These are phyloP conservation scores for Raddia guianensis DNA, from an alignment of 176 grass and related monocot species.

Conservation along the genomic window DNA sequence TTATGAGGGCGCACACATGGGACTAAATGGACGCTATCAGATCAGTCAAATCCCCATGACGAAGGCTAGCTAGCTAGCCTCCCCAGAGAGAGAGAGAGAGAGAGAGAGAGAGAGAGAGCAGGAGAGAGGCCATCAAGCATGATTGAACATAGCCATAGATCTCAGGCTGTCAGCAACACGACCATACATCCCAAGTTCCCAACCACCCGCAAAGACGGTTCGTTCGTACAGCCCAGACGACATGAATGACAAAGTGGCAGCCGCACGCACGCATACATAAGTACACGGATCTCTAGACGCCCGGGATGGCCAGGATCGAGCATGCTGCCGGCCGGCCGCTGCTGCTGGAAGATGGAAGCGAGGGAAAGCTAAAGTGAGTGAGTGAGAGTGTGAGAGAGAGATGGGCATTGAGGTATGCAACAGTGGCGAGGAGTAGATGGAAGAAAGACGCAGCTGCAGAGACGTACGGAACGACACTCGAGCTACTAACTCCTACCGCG, in stretches of 20 bases:
- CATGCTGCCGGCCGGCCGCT: neutral
- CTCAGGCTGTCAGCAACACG: neutral
- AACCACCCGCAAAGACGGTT: neutral
- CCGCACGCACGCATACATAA: constrained; percentile 3
- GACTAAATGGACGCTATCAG: constrained; percentile 37
- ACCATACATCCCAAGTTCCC: constrained; percentile 16
- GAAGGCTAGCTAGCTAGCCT: neutral
- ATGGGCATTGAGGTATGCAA: neutral
- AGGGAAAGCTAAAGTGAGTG: neutral
- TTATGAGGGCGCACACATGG: constrained; percentile 23
- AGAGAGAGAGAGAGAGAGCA: too few relatives aligned
- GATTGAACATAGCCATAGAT: neutral
- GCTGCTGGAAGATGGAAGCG: neutral
- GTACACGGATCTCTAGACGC: neutral
- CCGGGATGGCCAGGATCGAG: neutral
- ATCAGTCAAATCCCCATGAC: constrained; percentile 41
- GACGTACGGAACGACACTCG: neutral
- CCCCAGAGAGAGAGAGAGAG: neutral
- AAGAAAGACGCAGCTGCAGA: neutral
- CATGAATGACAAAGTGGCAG: constrained; percentile 22
- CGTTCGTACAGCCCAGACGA: neutral
- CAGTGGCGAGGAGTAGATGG: neutral
- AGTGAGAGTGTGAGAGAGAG: neutral
- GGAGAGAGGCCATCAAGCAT: neutral
- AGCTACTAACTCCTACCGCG: neutral